phyloP scores from a whole-genome alignment of 306 rosid genomes.

The Hippophae gyantsensis region DNA sequence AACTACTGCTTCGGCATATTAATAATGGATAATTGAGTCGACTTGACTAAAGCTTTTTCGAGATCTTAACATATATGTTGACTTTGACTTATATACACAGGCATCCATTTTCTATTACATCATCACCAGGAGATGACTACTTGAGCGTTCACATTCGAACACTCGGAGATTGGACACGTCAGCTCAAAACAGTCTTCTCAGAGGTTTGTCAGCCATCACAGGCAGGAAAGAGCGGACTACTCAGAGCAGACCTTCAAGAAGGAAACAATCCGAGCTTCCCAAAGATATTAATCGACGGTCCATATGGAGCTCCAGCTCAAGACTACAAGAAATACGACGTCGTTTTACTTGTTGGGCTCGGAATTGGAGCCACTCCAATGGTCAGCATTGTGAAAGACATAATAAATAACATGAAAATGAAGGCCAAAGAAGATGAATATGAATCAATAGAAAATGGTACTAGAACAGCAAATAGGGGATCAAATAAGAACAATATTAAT shows the following conservation, averaged over 20 bases:
- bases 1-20: too few species aligned
- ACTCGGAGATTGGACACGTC: conserved; percentile 51
- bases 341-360: conserved; percentile 47
- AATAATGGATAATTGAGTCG: too few species aligned
- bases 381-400: conserved; percentile 55
- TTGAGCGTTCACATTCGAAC: conserved; percentile 53
- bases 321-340: conserved; percentile 56
- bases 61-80: background rate
- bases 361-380: conserved; percentile 62
- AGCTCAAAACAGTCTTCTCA: conserved; percentile 43
- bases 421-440: conserved; percentile 17
- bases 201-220: conserved; percentile 42
- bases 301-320: conserved; percentile 59
- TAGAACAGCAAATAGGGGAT: background rate
- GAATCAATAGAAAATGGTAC: conserved; percentile 17
- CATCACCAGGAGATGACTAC: conserved; percentile 47
- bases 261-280: conserved; percentile 37
- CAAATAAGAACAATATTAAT: background rate
- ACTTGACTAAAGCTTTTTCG: too few species aligned
- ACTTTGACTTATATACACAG: conserved; percentile 12
- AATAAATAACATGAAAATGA: conserved; percentile 25
- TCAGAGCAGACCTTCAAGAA: conserved; percentile 39
- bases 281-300: conserved; percentile 45
- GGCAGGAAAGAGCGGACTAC: conserved; percentile 49
- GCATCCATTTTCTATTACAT: conserved; percentile 61